Evolutionary conservation across 768 basidiomycete species (phyloP), one percentile per base, ranked within the genome.

Genomic region (Kwoniella newhampshirensis): DNA sequence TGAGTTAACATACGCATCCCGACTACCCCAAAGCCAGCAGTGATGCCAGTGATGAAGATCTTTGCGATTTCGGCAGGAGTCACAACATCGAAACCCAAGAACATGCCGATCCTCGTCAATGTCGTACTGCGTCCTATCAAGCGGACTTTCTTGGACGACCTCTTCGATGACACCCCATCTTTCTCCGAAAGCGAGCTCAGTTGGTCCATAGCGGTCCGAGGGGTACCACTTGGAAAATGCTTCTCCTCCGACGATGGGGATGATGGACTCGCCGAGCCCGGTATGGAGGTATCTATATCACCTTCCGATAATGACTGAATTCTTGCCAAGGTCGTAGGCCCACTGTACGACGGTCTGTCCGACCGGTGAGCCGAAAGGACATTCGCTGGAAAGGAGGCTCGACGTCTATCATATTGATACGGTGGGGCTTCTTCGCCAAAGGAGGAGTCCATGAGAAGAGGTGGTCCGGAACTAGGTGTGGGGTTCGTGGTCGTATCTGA

Each of bases 1-100:
- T 27, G 21, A 18, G 27, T 6, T 12, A 11, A 71, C 76, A 67
- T 47, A 77, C 76, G 76, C 77, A 77, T 77, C 17, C 64, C 74
- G 21, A 66, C 75, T 20, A 78, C 71, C 21, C 77, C 77, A 35
- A 71, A 70, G 1, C 77, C 77, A 41, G 73, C 70, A 15, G 75
- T 67, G 8, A 66, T 68, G 5, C 77, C 77, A 2, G 75, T 70
- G 20, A 71, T 51, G 18, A 73, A 42, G 30, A 78, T 70, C 59
- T 76, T 78, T 17, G 63, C 20, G 26, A 76, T 59, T 42, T 78
- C 77, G 12, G 46, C 44, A 4, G 43, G 36, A 0, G 75, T 77
- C 27, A 77, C 72, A 11, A 75, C 75, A 43, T 75, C 75, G 17
- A 73, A 51, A 4, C 76, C 75, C 7, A 73, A 52, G 40, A 70